These are phyloP conservation scores for Mycocentrospora acerina DNA, from an alignment of 2,329 filamentous ascomycete species.

Conservation along the genomic window DNA sequence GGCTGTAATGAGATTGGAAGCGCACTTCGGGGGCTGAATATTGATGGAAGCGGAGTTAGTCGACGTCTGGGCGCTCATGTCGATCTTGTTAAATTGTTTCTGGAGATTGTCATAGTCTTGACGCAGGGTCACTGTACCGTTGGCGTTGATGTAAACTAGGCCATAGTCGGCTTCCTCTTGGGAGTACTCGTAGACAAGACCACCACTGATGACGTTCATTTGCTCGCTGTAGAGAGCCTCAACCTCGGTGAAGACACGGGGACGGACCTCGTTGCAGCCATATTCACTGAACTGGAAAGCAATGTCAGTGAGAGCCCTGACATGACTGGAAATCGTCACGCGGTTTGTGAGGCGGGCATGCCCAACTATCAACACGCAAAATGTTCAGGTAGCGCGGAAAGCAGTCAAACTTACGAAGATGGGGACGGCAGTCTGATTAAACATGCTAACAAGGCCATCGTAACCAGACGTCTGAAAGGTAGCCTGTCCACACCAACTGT, in stretches of 20 bases:
- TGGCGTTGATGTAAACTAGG: conserved; percentile 48
- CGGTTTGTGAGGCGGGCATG: too few relatives aligned
- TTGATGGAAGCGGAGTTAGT: conserved; percentile 59
- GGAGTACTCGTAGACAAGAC: conserved; percentile 79
- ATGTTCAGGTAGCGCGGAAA: neutral
- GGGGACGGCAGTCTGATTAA: conserved; percentile 66
- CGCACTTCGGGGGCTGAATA: conserved; percentile 65
- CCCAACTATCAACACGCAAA: too few relatives aligned
- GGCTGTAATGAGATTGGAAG: conserved; percentile 64
- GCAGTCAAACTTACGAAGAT: conserved; percentile 56
- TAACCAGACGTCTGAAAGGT: conserved; percentile 63
- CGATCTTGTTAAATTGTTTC: conserved; percentile 71
- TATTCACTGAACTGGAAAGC: conserved; percentile 66
- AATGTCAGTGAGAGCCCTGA: too few relatives aligned
- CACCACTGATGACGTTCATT: conserved; percentile 74
- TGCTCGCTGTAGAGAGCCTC: conserved; percentile 68
- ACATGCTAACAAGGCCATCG: conserved; percentile 63
- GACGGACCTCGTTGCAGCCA: conserved; percentile 68
- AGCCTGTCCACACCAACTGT: conserved; percentile 72
- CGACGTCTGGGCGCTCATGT: conserved; percentile 67
- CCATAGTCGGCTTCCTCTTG: conserved; percentile 66
- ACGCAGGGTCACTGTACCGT: conserved; percentile 47
- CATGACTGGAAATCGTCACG: too few relatives aligned
- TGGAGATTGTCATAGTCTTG: conserved; percentile 67
- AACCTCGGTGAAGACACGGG: conserved; percentile 75